Conservation (phyloP, 2,329 filamentous ascomycete species). For the Fusarium temperatum region DNA sequence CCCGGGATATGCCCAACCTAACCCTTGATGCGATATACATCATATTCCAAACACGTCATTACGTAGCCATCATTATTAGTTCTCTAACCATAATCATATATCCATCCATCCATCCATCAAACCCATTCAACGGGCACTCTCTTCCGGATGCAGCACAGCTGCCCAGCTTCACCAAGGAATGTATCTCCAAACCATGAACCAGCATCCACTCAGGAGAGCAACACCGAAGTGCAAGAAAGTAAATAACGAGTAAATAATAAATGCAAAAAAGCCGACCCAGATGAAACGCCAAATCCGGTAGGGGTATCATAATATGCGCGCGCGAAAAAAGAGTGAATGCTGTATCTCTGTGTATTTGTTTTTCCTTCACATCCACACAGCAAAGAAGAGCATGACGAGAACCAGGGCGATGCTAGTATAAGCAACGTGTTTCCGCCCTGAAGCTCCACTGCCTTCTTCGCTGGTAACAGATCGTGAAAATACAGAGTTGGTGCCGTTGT, state of each 20-base stretch:
- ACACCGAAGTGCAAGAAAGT: not conserved
- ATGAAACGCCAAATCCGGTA: constrained; percentile 39
- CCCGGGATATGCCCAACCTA: constrained; percentile 3
- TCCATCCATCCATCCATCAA: no score
- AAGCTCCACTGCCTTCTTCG: constrained; percentile 70
- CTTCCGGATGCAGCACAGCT: constrained; percentile 24
- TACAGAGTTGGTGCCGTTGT: constrained; percentile 86
- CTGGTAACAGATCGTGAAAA: constrained; percentile 80
- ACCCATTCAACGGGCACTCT: not conserved
- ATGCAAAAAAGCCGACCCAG: constrained; percentile 35
- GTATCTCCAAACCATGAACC: constrained; percentile 13
- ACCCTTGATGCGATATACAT: constrained; percentile 8
- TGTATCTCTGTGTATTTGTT: not conserved
- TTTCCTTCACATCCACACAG: constrained; percentile 39
- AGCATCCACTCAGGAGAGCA: constrained; percentile 7
- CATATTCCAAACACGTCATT: constrained; percentile 21
- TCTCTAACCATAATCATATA: constrained; percentile 38
- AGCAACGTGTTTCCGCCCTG: constrained; percentile 42
- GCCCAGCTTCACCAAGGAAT: constrained; percentile 14
- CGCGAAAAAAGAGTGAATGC: constrained; percentile 7
- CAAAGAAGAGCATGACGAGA: constrained; percentile 42
- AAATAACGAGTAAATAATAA: constrained; percentile 1
- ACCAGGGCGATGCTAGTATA: constrained; percentile 42
- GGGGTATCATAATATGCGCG: constrained; percentile 41
- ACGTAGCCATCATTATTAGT: constrained; percentile 31